Percentiles rank a stretch among this genome's conserved stretches.
phyloP scores from a whole-genome alignment of 2,329 filamentous ascomycete genomes.

The Mycosphaerella arachidis region DNA sequence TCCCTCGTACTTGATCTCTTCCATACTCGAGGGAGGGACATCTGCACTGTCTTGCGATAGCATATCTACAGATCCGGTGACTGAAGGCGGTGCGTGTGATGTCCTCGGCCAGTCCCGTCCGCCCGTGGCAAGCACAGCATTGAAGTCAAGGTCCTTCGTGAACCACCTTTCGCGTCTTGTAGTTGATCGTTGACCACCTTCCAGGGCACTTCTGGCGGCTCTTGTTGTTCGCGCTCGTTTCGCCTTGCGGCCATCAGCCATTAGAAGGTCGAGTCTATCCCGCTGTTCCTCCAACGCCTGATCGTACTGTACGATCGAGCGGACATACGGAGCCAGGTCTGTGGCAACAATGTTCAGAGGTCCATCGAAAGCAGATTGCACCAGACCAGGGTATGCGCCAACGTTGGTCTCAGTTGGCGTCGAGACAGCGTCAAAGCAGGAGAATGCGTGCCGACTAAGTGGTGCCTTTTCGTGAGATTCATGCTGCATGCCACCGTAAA shows the following conservation, averaged over 20 bases:
- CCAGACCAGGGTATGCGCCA: slow-evolving; percentile 43
- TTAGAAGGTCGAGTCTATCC: slow-evolving; percentile 55
- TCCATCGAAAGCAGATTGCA: slow-evolving; percentile 73
- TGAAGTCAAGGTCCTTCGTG: slow-evolving; percentile 54
- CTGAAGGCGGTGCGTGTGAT: not conserved
- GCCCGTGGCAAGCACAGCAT: slow-evolving; percentile 60
- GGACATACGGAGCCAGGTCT: slow-evolving; percentile 87
- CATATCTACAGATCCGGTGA: not conserved
- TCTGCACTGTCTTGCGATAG: not conserved
- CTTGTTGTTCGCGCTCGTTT: slow-evolving; percentile 68
- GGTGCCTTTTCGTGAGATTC: slow-evolving; percentile 5
- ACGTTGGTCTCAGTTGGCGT: slow-evolving; percentile 33
- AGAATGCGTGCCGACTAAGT: slow-evolving; percentile 39
- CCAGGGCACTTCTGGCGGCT: slow-evolving; percentile 69
- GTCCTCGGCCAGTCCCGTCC: slow-evolving; percentile 37
- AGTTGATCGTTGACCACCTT: slow-evolving; percentile 58
- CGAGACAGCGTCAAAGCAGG: slow-evolving; percentile 52
- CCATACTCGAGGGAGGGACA: not conserved
- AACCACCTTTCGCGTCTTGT: slow-evolving; percentile 73
- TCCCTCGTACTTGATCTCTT: not conserved
- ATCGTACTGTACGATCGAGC: slow-evolving; percentile 76
- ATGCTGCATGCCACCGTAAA: not conserved
- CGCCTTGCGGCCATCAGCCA: slow-evolving; percentile 48
- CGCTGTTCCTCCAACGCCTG: slow-evolving; percentile 65
- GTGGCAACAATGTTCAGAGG: slow-evolving; percentile 60